Percentiles rank a stretch among this genome's conserved stretches.
Conservation (phyloP, 371 early-diverging fungal species). For the Coemansia sp. region DNA sequence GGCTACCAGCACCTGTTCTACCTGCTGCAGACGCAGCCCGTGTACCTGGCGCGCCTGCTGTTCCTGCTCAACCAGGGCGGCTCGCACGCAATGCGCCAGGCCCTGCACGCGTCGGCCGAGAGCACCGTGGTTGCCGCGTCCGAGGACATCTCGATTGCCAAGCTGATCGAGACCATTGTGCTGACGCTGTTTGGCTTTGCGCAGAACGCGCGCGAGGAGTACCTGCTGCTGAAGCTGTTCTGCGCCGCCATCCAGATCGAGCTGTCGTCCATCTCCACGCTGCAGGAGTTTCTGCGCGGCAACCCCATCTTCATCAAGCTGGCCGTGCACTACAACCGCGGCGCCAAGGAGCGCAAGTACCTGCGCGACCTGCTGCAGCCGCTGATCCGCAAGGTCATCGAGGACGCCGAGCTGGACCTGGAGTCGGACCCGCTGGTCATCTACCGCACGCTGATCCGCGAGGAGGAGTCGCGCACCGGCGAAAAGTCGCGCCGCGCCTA, state of each 20-base stretch:
- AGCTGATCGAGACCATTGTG: constrained; percentile 86
- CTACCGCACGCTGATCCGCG: constrained; percentile 81
- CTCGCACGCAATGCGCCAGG: constrained; percentile 47
- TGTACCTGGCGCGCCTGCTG: constrained; percentile 84
- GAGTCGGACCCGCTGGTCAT: constrained; percentile 91
- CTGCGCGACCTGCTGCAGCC: constrained; percentile 84
- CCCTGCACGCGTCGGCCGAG: constrained; percentile 7
- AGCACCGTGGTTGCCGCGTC: background rate
- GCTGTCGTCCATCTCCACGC: constrained; percentile 73
- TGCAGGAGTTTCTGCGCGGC: constrained; percentile 90
- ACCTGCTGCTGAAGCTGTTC: constrained; percentile 91
- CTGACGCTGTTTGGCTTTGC: constrained; percentile 96
- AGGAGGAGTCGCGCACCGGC: constrained; percentile 90
- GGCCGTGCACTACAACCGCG: constrained; percentile 88
- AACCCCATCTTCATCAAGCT: constrained; percentile 96
- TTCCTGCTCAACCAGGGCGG: constrained; percentile 49
- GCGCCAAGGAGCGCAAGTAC: constrained; percentile 93
- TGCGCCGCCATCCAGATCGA: constrained; percentile 89
- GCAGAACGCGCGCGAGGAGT: constrained; percentile 96
- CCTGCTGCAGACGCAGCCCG: constrained; percentile 94
- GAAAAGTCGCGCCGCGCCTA: constrained; percentile 72
- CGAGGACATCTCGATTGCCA: constrained; percentile 50
- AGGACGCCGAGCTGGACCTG: constrained; percentile 76
- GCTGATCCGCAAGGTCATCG: constrained; percentile 73
- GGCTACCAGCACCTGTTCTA: constrained; percentile 94